phyloP scores from a whole-genome alignment of 1,284 basidiomycete species.

The Leccinum brunneo-olivaceum region DNA sequence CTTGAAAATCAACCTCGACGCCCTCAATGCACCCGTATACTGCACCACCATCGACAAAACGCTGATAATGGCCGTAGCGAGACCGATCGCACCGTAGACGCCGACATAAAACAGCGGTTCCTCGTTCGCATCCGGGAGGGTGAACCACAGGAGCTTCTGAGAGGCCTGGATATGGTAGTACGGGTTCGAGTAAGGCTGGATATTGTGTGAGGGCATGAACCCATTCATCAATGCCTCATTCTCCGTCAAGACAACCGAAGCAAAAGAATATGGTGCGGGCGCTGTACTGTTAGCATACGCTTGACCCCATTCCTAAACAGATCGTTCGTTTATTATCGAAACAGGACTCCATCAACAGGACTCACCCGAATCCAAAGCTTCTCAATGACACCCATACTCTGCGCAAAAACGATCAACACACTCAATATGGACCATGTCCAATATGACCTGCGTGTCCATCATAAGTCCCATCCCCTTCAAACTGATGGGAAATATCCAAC shows the following conservation, averaged over 20 bases:
- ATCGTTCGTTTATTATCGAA: not conserved
- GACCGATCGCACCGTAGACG: slow-evolving; percentile 40
- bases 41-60: slow-evolving; percentile 35
- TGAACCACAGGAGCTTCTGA: slow-evolving; percentile 18
- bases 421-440: slow-evolving; percentile 42
- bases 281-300: slow-evolving; percentile 31
- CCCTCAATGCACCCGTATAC: slow-evolving; percentile 43
- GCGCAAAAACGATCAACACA: slow-evolving; percentile 30
- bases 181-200: slow-evolving; percentile 11
- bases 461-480: not conserved
- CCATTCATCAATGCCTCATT: slow-evolving; percentile 27
- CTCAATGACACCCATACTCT: slow-evolving; percentile 38
- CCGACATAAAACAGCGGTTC: slow-evolving; percentile 47
- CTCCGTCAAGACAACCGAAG: slow-evolving; percentile 26
- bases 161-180: slow-evolving; percentile 14
- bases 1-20: slow-evolving; percentile 41
- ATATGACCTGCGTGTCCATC: slow-evolving; percentile 35
- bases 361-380: slow-evolving; percentile 47
- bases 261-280: slow-evolving; percentile 17
- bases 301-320: slow-evolving; percentile 38
- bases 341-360: not conserved
- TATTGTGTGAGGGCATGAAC: slow-evolving; percentile 16
- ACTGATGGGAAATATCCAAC: slow-evolving; percentile 6
- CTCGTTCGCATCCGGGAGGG: slow-evolving; percentile 38
- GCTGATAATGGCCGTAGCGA: slow-evolving; percentile 33